Conservation (phyloP, 306 rosid species). For the Cicer yamashitae region DNA sequence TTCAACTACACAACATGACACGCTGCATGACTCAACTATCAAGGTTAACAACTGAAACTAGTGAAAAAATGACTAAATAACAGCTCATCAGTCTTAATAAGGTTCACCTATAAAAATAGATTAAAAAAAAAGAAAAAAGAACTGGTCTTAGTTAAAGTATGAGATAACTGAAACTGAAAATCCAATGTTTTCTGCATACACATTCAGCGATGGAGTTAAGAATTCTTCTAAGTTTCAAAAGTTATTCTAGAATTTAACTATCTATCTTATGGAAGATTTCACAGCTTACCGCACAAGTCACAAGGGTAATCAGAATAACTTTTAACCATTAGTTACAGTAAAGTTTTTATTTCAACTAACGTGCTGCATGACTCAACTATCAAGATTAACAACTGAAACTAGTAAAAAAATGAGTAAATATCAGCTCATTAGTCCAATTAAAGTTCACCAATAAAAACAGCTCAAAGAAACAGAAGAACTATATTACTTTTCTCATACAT, state of each 20-base stretch:
- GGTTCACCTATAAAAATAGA: not conserved
- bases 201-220: not conserved
- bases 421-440: not conserved
- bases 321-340: not conserved
- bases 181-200: not conserved
- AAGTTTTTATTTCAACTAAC: not conserved
- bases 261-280: not conserved
- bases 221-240: not conserved
- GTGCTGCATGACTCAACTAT: constrained; percentile 7
- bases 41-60: not conserved
- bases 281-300: not conserved
- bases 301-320: too few species aligned
- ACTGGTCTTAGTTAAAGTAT: not conserved
- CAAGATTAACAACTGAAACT: not conserved
- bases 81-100: not conserved
- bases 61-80: not conserved
- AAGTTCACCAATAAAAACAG: not conserved
- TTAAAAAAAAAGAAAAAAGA: too few species aligned
- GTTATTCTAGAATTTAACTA: not conserved
- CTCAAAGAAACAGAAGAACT: not conserved
- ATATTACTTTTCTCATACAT: not conserved
- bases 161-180: not conserved
- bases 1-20: constrained; percentile 31
- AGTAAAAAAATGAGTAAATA: not conserved
- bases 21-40: constrained; percentile 12